Base-by-base conservation (phyloP, 2,329 filamentous ascomycete genomes). In the Macrophomina pseudophaseolina region DNA sequence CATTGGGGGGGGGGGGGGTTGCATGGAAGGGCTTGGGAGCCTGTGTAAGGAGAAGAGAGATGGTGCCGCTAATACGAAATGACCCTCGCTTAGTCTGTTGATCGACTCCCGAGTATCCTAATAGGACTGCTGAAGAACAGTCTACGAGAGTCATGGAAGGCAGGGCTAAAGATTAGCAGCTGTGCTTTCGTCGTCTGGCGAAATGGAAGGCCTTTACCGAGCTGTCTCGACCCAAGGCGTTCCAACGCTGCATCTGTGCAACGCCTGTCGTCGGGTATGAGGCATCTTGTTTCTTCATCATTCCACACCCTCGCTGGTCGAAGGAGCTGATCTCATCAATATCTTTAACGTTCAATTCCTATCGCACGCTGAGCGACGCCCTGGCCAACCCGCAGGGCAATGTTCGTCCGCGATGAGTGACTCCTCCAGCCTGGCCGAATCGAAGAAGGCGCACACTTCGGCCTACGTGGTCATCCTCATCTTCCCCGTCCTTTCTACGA, bases 371-470 rank as follows among this genome's bases (percentile, higher is more conserved):
- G 12, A 11, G 28, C 11, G 14, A 51, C 28, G 28, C 16, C 32
- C 16, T n/a, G 52, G 32, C 33, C 52, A n/a, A 12, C 52, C 52
- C n/a, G 52, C 33, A 4, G n/a, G 16, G 58, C 42, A 16, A 62
- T 62, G 58, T 62, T 49, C 11, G 30, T 49, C 58, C 12, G 46
- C 30, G 32, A 62, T 62, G 58, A 49, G 44, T 38, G 58, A 62
- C n/a, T 49, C 58, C 32, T 11, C 28, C 9, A 62, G 58, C 58
- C 44, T 62, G 32, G 30, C 58, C 46, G 58, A 62, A 32, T 62
- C 58, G 1, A 62, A 49, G 44, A 23, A 11, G 32, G 38, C 40
- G 32, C 58, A 62, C 58, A 62, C 58, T 6, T 49, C 58, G 30
- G 58, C 58, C 32, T 62, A 35, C n/a, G 32, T 62, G 9, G 42